Conservation (phyloP, 2,329 filamentous ascomycete species). For the Aureobasidium lini region DNA sequence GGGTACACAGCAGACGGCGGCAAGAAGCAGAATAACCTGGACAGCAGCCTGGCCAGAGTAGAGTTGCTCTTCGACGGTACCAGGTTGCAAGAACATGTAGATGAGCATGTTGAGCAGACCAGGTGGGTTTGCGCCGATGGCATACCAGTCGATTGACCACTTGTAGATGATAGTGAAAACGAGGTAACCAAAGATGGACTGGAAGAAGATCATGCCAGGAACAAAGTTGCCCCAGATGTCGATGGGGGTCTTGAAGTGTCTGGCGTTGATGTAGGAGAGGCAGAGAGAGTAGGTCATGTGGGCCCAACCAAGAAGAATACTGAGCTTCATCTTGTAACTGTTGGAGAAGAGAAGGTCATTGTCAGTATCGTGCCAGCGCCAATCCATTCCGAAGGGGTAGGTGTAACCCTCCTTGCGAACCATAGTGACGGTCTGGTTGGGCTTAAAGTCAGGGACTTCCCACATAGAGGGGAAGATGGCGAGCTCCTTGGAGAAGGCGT, state of each 20-base stretch:
- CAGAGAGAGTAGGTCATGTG: slow-evolving; percentile 99
- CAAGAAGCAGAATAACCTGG: slow-evolving; percentile 69
- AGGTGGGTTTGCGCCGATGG: slow-evolving; percentile 61
- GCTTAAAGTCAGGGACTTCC: slow-evolving; percentile 69
- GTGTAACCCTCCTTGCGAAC: slow-evolving; percentile 63
- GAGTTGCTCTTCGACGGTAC: slow-evolving; percentile 63
- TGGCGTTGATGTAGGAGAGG: slow-evolving; percentile 86
- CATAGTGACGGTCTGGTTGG: slow-evolving; percentile 58
- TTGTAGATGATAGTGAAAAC: slow-evolving; percentile 94
- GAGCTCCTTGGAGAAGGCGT: slow-evolving; percentile 89
- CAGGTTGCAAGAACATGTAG: slow-evolving; percentile 96
- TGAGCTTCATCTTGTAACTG: slow-evolving; percentile 99
- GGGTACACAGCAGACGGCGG: slow-evolving; percentile 82
- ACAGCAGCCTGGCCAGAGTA: slow-evolving; percentile 71
- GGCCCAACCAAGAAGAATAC: slow-evolving; percentile 91
- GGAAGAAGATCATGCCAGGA: slow-evolving; percentile 99
- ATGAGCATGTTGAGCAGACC: slow-evolving; percentile 97
- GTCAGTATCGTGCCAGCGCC: slow-evolving; percentile 92
- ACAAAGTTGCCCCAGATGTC: slow-evolving; percentile 98
- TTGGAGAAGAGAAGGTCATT: slow-evolving; percentile 94
- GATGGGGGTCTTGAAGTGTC: slow-evolving; percentile 88
- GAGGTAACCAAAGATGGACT: slow-evolving; percentile 95
- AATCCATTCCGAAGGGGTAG: slow-evolving; percentile 93
- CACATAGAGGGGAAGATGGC: slow-evolving; percentile 85
- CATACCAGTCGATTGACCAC: slow-evolving; percentile 85